Conservation (phyloP, 2,329 filamentous ascomycete species). For the Arthrobotrys megalospora region DNA sequence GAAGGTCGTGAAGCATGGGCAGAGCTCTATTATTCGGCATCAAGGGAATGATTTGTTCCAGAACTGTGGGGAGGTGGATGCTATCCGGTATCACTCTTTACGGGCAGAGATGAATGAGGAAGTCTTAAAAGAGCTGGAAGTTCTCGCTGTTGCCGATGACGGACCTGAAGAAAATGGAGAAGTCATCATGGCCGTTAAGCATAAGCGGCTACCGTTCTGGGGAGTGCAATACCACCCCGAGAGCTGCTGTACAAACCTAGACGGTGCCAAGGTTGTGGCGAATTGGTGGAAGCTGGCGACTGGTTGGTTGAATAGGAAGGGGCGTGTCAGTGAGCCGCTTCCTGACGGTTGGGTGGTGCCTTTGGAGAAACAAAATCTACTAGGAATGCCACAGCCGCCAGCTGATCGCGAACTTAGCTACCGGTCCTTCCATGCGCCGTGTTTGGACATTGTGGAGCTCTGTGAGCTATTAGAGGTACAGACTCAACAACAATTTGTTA, state of each 20-base stretch:
- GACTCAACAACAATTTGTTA: slow-evolving; percentile 62
- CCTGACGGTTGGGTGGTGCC: slow-evolving; percentile 62
- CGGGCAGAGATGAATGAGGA: slow-evolving; percentile 65
- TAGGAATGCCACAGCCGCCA: slow-evolving; percentile 17
- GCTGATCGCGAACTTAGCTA: background rate
- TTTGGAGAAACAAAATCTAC: slow-evolving; percentile 59
- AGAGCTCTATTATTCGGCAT: slow-evolving; percentile 79
- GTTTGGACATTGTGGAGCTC: slow-evolving; percentile 57
- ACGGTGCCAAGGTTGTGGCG: slow-evolving; percentile 75
- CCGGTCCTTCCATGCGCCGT: slow-evolving; percentile 49
- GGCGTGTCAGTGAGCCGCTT: slow-evolving; percentile 45
- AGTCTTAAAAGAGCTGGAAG: slow-evolving; percentile 63
- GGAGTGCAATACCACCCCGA: slow-evolving; percentile 93
- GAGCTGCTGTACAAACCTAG: slow-evolving; percentile 83
- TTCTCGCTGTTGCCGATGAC: slow-evolving; percentile 66
- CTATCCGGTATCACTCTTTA: slow-evolving; percentile 69
- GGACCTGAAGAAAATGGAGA: slow-evolving; percentile 69
- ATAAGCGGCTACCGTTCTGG: slow-evolving; percentile 81
- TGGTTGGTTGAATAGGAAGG: slow-evolving; percentile 72
- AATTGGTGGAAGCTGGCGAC: slow-evolving; percentile 82
- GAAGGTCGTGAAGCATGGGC: slow-evolving; percentile 83
- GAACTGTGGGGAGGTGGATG: slow-evolving; percentile 68
- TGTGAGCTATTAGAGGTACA: slow-evolving; percentile 63
- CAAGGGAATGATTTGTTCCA: slow-evolving; percentile 76
- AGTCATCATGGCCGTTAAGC: slow-evolving; percentile 84